A percentile compares a stretch with the other conserved stretches of the same genome.
Evolutionary conservation across 495 filamentous ascomycete species (phyloP).

Genomic region (Hypoxylon cercidicola): DNA sequence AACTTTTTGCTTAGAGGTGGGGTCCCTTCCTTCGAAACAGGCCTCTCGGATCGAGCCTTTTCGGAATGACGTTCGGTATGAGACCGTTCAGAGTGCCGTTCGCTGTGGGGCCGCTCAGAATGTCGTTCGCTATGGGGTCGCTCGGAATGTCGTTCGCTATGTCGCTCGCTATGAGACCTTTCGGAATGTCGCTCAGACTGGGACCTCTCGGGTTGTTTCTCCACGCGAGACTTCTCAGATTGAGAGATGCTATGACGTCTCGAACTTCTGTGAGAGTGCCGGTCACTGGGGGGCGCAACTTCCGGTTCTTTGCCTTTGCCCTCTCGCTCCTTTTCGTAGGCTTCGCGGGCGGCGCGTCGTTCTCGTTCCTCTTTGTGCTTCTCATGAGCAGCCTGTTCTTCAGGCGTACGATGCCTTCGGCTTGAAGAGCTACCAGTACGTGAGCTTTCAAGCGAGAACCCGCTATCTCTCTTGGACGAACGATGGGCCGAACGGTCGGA

Average conservation of each 20-base stretch:
- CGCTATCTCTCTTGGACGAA: slow-evolving; percentile 45
- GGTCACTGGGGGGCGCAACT: slow-evolving; percentile 27
- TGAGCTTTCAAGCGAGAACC: slow-evolving; percentile 45
- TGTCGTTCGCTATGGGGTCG: slow-evolving; percentile 11
- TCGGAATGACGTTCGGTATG: slow-evolving; percentile 39
- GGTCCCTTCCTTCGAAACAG: slow-evolving; percentile 36
- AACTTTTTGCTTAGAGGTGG: slow-evolving; percentile 52
- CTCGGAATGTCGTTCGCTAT: too few species aligned
- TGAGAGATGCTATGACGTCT: slow-evolving; percentile 50
- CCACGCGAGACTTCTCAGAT: slow-evolving; percentile 38
- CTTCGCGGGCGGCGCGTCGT: slow-evolving; percentile 43
- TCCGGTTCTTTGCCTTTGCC: slow-evolving; percentile 43
- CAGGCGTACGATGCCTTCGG: slow-evolving; percentile 50
- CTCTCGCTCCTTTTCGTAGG: slow-evolving; percentile 37
- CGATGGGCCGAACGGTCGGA: slow-evolving; percentile 49
- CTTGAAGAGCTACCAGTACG: slow-evolving; percentile 36
- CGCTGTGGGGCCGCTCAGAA: slow-evolving; percentile 36
- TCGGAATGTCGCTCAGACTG: slow-evolving; percentile 28
- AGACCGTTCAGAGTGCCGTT: slow-evolving; percentile 29
- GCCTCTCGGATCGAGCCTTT: slow-evolving; percentile 29
- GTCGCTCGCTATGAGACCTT: slow-evolving; percentile 5
- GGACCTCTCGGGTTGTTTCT: slow-evolving; percentile 31
- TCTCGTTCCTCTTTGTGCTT: slow-evolving; percentile 52
- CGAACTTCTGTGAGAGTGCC: slow-evolving; percentile 47
- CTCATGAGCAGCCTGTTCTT: slow-evolving; percentile 58